phyloP scores from a whole-genome alignment of 2,329 filamentous ascomycete species.

The Sclerotiophoma versabilis region DNA sequence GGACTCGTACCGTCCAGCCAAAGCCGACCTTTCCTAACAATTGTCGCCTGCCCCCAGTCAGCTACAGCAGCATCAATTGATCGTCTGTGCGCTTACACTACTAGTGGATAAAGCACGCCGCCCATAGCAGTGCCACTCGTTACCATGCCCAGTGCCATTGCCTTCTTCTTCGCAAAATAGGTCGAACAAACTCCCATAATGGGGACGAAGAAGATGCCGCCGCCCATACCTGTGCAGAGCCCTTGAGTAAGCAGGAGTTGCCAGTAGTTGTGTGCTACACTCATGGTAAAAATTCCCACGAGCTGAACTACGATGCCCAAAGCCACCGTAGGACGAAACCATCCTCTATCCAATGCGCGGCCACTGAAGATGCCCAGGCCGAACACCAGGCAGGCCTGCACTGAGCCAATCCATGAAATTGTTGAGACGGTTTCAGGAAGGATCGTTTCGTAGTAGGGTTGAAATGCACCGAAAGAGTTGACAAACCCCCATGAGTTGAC shows the following conservation, averaged over 20 bases:
- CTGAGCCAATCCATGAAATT: conserved; percentile 62
- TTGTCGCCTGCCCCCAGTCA: conserved; percentile 38
- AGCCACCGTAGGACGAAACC: conserved; percentile 54
- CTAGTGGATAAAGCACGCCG: conserved; percentile 67
- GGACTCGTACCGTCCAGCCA: conserved; percentile 42
- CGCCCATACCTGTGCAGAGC: conserved; percentile 41
- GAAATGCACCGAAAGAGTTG: conserved; percentile 55
- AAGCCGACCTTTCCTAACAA: conserved; percentile 54
- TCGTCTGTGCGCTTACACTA: conserved; percentile 39
- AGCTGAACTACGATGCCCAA: conserved; percentile 53
- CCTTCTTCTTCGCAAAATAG: conserved; percentile 65
- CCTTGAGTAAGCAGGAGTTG: conserved; percentile 49
- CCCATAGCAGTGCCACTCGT: conserved; percentile 67
- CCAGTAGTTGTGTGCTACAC: conserved; percentile 58
- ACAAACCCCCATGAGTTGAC: conserved; percentile 51
- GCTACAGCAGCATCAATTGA: background rate
- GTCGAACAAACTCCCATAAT: conserved; percentile 51
- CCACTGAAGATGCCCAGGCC: conserved; percentile 55
- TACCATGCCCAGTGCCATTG: conserved; percentile 65
- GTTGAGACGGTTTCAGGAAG: conserved; percentile 48
- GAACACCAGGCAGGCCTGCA: conserved; percentile 58
- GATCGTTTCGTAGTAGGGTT: conserved; percentile 55
- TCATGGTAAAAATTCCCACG: conserved; percentile 60
- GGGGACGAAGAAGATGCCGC: conserved; percentile 42
- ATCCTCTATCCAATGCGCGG: conserved; percentile 59